A percentile compares a stretch with the other conserved stretches of the same genome.
Conservation (phyloP, 345 rosid genomes). For the Eutrema yunnanense region DNA sequence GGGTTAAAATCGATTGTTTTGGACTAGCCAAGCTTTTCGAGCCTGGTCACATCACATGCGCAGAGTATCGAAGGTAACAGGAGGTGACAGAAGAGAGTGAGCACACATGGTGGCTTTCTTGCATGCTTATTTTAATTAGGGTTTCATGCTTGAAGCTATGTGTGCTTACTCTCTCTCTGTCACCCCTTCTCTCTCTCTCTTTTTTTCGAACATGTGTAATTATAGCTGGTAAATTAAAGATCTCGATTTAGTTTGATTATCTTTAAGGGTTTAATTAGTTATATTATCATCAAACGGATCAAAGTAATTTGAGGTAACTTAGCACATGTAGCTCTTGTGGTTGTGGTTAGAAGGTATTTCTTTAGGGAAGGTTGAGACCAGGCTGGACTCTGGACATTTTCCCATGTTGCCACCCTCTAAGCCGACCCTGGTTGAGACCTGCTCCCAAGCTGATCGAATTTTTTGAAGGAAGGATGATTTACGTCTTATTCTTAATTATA, state of each 20-base stretch:
- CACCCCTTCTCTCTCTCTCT: slow-evolving; percentile 41
- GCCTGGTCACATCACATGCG: background rate
- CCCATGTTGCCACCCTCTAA: too few species aligned
- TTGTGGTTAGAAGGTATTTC: too few species aligned
- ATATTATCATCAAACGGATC: background rate
- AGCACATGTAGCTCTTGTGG: background rate
- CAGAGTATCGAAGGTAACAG: slow-evolving; percentile 34
- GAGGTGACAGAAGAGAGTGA: slow-evolving; percentile 99
- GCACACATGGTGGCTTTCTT: slow-evolving; percentile 86
- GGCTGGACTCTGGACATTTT: too few species aligned
- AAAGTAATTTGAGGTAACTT: background rate
- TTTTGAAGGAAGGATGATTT: too few species aligned
- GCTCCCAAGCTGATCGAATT: background rate
- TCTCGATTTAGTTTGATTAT: background rate
- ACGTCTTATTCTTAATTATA: too few species aligned
- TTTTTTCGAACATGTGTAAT: background rate
- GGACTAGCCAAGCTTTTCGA: background rate
- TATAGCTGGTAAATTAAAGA: background rate
- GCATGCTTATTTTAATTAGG: slow-evolving; percentile 39
- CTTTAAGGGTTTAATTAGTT: background rate
- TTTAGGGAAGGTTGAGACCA: background rate
- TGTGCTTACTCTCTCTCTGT: slow-evolving; percentile 92
- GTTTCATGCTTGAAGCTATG: slow-evolving; percentile 72
- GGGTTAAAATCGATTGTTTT: background rate
- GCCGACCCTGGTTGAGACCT: background rate